phyloP scores from a whole-genome alignment of 768 basidiomycete species.

The Pisolithus marmoratus region DNA sequence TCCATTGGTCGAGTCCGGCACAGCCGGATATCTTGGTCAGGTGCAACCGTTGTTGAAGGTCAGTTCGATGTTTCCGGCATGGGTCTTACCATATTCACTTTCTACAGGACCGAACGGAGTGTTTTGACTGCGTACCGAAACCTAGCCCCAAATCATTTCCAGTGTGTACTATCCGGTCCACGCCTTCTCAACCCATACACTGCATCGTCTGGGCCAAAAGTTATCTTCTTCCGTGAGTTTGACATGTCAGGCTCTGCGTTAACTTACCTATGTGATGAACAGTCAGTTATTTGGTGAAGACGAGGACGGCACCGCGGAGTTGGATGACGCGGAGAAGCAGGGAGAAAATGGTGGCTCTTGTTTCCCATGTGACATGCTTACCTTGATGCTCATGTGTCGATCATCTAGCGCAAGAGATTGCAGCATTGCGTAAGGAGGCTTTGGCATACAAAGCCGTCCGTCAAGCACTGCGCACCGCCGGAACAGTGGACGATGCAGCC shows the following conservation, averaged over 20 bases:
- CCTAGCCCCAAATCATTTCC: constrained; percentile 92
- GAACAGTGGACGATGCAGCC: constrained; percentile 46
- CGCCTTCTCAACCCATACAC: constrained; percentile 95
- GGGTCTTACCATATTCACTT: background rate
- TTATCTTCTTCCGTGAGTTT: constrained; percentile 82
- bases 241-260: background rate
- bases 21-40: constrained; percentile 94
- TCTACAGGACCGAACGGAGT: constrained; percentile 77
- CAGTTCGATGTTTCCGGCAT: constrained; percentile 3
- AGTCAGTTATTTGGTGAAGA: constrained; percentile 96
- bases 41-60: constrained; percentile 93
- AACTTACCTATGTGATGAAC: constrained; percentile 1
- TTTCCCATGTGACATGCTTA: constrained; percentile 8
- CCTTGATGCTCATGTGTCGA: background rate
- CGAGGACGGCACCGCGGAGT: constrained; percentile 71
- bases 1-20: constrained; percentile 93
- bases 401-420: constrained; percentile 78
- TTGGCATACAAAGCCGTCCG: constrained; percentile 83
- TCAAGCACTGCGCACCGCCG: constrained; percentile 47
- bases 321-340: constrained; percentile 87
- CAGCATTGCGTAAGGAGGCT: constrained; percentile 82
- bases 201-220: constrained; percentile 99
- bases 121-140: constrained; percentile 95
- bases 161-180: constrained; percentile 96
- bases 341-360: constrained; percentile 77